Percentiles rank a stretch among this genome's conserved stretches.
Conservation (phyloP, 2,329 filamentous ascomycete genomes). For the Truncatella angustata region DNA sequence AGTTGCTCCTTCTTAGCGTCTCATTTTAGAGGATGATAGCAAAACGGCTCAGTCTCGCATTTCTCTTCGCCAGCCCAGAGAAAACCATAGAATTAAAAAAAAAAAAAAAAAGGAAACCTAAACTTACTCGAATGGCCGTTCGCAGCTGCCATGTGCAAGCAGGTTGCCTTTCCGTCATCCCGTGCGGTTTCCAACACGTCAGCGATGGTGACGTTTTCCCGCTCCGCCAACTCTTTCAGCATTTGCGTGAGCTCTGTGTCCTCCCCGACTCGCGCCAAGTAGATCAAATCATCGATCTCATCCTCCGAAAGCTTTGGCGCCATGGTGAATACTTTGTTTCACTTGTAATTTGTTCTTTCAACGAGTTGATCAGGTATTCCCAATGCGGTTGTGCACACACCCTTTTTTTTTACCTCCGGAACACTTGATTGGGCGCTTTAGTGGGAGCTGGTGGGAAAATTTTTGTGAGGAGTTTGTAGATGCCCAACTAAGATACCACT, state of each 20-base stretch:
- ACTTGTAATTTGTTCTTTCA: too few species aligned
- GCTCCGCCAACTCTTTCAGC: slow-evolving; percentile 58
- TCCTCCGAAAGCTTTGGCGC: slow-evolving; percentile 66
- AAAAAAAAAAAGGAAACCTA: too few species aligned
- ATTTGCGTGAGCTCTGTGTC: slow-evolving; percentile 61
- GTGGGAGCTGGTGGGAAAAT: background rate
- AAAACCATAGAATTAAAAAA: too few species aligned
- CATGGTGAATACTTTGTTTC: slow-evolving; percentile 28
- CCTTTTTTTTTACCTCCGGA: background rate
- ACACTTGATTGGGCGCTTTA: background rate
- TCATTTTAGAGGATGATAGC: too few species aligned
- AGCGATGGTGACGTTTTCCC: slow-evolving; percentile 58
- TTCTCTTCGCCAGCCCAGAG: too few species aligned
- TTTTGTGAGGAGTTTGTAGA: background rate
- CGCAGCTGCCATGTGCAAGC: slow-evolving; percentile 87
- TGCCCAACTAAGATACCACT: slow-evolving; percentile 2
- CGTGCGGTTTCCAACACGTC: slow-evolving; percentile 68
- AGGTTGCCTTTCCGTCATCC: slow-evolving; percentile 75
- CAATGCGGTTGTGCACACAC: background rate
- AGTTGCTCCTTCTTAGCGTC: too few species aligned
- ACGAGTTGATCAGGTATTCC: background rate
- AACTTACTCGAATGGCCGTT: slow-evolving; percentile 79
- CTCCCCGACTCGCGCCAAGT: slow-evolving; percentile 79
- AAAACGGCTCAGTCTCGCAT: too few species aligned
- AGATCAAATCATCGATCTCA: slow-evolving; percentile 87